Evolutionary conservation across 2,329 filamentous ascomycete genomes (phyloP).

Genomic region (Lasiodiplodia theobromae): DNA sequence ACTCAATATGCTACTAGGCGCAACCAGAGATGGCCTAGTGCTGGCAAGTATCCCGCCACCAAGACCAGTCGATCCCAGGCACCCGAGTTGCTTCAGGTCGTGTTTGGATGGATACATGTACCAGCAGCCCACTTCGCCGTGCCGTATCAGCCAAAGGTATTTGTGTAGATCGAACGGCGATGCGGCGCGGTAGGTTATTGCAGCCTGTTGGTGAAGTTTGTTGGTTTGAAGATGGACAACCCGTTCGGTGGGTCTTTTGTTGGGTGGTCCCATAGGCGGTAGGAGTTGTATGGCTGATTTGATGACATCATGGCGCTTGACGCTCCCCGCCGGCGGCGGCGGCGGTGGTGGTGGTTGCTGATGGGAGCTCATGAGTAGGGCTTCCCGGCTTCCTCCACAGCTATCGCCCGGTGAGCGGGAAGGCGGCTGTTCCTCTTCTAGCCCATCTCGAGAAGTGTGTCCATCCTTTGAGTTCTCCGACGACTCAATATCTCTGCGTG

Average conservation of each 20-base stretch:
- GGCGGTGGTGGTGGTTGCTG: background rate
- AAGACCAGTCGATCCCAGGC: background rate
- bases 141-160: background rate
- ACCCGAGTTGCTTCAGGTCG: background rate
- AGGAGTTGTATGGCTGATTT: background rate
- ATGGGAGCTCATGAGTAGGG: too few species aligned
- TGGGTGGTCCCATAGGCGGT: background rate
- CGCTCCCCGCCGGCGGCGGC: background rate
- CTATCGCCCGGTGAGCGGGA: too few species aligned
- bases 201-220: background rate
- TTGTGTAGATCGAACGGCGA: background rate
- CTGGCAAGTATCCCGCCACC: background rate
- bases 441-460: too few species aligned
- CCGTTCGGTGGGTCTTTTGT: background rate
- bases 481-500: too few species aligned
- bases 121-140: background rate
- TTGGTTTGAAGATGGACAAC: background rate
- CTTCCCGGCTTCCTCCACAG: too few species aligned
- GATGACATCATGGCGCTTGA: background rate
- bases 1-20: background rate
- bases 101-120: background rate
- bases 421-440: too few species aligned
- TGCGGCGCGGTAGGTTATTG: background rate
- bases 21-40: background rate
- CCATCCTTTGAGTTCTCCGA: too few species aligned